Evolutionary conservation across 495 filamentous ascomycete genomes (phyloP), one percentile per base, ranked within the genome.

Genomic region (Jackrogersella multiformis): DNA sequence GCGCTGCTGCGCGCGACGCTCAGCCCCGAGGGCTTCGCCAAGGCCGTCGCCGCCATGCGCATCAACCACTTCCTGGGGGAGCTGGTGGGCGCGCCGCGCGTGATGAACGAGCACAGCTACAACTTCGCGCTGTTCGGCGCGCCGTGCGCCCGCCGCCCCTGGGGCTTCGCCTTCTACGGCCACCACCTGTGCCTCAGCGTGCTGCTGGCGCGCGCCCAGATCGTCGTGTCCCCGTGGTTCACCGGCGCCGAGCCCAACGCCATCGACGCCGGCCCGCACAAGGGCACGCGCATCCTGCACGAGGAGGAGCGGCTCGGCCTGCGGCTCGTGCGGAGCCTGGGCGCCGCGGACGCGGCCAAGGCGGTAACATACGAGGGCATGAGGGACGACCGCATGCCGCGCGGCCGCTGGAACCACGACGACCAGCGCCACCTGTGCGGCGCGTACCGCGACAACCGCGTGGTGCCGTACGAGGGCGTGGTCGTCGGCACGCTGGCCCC

Each of bases 1-100:
- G 71, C 76, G 24, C 73, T 91, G 1, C 78, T 92, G 0, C 64
- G 82, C 48, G 64, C 79, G 0, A 86, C 87, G 0, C 80, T 91
- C 7, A 92, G 88, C 0, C 79, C 84, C 0, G 86, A 88, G 65
- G 90, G 90, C 36, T 93, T 92, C 77, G 78, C 81, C 26, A 92
- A 92, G 66, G 89, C 89, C 57, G 70, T 87, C 34, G 82, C 73
- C 15, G 88, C 88, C 5, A 91, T 91, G 87, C 85, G 87, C 71
- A 90, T 90, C 74, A 93, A 93, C 78, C 86, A 87, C 65, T 93
- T 92, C 80, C 84, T 93, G 2, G 90, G 90, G 59, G 83, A 90
- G 45, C 80, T 93, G 6, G 86, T 88, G 26, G 69, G 82, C 28
- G 83, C 85, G 4, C 81, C 83, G 0, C 73, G 74, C 13, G 84